Evolutionary conservation across 306 rosid genomes (phyloP).

Genomic region (Coriaria nepalensis): DNA sequence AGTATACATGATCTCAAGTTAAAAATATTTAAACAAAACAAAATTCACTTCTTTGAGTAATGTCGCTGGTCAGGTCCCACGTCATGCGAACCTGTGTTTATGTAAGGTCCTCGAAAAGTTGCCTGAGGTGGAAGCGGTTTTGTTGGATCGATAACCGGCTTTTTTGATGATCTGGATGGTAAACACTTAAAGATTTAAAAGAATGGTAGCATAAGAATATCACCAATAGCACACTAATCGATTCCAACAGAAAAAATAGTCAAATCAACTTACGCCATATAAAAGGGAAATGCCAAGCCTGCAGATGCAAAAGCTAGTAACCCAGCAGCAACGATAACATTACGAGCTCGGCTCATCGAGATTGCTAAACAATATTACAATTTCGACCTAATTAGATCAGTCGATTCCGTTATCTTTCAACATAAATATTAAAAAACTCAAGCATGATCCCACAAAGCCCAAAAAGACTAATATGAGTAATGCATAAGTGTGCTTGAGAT

Average conservation of each 20-base stretch:
- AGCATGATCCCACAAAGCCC: too few relatives aligned
- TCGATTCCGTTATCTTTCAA: too few relatives aligned
- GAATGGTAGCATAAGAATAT: neutral
- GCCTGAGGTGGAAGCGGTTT: constrained; percentile 88
- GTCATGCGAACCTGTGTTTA: constrained; percentile 85
- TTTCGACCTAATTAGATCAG: too few relatives aligned
- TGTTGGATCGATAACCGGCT: constrained; percentile 74
- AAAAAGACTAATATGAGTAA: too few relatives aligned
- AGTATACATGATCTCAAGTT: too few relatives aligned
- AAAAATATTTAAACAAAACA: too few relatives aligned
- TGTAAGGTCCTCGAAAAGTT: constrained; percentile 89
- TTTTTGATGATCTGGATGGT: constrained; percentile 49
- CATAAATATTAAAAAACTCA: too few relatives aligned
- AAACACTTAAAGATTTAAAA: too few relatives aligned
- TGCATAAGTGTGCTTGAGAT: too few relatives aligned
- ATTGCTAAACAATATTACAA: too few relatives aligned
- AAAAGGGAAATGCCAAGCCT: constrained; percentile 90
- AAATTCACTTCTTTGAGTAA: constrained; percentile 48
- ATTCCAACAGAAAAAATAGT: too few relatives aligned
- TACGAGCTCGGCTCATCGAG: constrained; percentile 45
- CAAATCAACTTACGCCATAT: constrained; percentile 98
- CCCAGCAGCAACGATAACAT: constrained; percentile 56
- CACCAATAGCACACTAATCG: too few relatives aligned
- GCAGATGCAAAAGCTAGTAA: constrained; percentile 51
- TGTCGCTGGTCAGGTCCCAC: constrained; percentile 63